Percentiles rank a stretch among this genome's conserved stretches.
phyloP scores from a whole-genome alignment of 1,284 basidiomycete genomes.

The Bondarzewia mesenterica region DNA sequence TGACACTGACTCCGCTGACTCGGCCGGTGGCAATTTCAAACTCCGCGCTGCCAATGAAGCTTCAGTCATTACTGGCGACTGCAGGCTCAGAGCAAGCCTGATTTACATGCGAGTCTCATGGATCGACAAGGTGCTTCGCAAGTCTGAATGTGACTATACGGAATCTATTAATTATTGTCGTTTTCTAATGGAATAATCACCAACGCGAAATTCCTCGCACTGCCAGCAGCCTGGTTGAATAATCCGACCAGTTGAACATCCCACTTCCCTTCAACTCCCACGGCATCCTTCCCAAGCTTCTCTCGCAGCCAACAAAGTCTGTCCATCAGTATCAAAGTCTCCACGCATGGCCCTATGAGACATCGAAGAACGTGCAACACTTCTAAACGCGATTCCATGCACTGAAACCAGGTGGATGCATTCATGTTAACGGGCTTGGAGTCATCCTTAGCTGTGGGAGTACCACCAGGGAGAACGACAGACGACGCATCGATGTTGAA shows the following conservation, averaged over 20 bases:
- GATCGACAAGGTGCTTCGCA: too few relatives aligned
- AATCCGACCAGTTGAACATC: constrained; percentile 46
- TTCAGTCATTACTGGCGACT: too few relatives aligned
- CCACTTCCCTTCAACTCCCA: constrained; percentile 12
- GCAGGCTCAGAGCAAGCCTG: too few relatives aligned
- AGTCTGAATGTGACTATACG: too few relatives aligned
- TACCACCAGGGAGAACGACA: neutral
- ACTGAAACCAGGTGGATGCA: constrained; percentile 14
- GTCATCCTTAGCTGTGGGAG: neutral
- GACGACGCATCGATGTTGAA: neutral
- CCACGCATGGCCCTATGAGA: constrained; percentile 30
- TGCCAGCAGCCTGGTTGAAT: constrained; percentile 59
- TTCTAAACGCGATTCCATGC: constrained; percentile 19
- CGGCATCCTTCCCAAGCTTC: constrained; percentile 15
- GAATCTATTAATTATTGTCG: too few relatives aligned
- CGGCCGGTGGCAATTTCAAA: too few relatives aligned
- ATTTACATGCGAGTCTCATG: too few relatives aligned
- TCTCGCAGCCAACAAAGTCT: constrained; percentile 27
- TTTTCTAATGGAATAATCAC: constrained; percentile 1
- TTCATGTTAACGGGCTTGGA: constrained; percentile 3
- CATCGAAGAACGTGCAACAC: constrained; percentile 32
- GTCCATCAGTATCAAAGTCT: constrained; percentile 32
- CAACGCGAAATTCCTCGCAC: constrained; percentile 56
- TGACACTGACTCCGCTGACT: too few relatives aligned
- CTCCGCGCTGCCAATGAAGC: too few relatives aligned